Evolutionary conservation across 441 rosid genomes (phyloP).

Genomic region (Bocquillonia castaneifolia): DNA sequence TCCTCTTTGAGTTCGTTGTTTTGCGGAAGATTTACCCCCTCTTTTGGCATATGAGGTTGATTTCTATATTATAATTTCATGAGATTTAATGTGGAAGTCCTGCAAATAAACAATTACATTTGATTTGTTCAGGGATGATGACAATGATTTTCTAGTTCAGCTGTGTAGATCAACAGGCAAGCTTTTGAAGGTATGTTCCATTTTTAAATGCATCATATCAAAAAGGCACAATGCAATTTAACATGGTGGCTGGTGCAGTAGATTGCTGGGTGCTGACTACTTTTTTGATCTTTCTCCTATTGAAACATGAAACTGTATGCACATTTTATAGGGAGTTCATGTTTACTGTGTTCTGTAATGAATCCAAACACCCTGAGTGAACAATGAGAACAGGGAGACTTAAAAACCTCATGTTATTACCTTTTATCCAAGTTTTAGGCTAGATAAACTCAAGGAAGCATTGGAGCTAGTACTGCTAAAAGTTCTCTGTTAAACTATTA

Average conservation of each 20-base stretch:
- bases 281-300: not conserved
- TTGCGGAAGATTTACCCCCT: not conserved
- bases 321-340: not conserved
- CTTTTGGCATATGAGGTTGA: not conserved
- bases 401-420: not conserved
- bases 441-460: not conserved
- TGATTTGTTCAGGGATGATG: constrained; percentile 59
- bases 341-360: not conserved
- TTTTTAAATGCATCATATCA: constrained; percentile 4
- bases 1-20: not conserved
- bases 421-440: not conserved
- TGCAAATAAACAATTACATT: not conserved
- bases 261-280: not conserved
- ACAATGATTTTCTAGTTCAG: constrained; percentile 75
- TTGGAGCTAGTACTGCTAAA: not conserved
- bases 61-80: not conserved
- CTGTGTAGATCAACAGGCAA: constrained; percentile 74
- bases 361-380: not conserved
- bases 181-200: constrained; percentile 64
- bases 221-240: not conserved
- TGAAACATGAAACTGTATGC: not conserved
- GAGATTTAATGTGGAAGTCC: not conserved
- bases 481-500: not conserved
- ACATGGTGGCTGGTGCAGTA: not conserved
- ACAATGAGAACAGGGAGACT: not conserved